Conservation (phyloP, 306 rosid genomes). For the Inga leiocalycina region DNA sequence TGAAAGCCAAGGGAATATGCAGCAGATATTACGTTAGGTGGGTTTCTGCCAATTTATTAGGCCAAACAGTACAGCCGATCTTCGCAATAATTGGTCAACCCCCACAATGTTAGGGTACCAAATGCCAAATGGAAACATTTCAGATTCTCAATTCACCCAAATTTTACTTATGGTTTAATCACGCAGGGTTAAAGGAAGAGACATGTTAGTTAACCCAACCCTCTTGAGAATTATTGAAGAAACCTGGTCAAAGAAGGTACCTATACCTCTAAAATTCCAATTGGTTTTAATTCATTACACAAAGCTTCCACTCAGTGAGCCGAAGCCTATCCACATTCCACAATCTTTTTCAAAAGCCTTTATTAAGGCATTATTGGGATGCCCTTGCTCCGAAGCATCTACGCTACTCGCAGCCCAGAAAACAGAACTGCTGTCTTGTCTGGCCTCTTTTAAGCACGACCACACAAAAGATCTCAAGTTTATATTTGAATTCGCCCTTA, state of each 20-base stretch:
- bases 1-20: conserved; percentile 36
- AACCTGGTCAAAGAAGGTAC: conserved; percentile 36
- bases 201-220: conserved; percentile 29
- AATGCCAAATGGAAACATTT: conserved; percentile 7
- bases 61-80: not conserved
- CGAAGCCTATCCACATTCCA: conserved; percentile 25
- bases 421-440: conserved; percentile 12
- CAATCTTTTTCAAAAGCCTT: conserved; percentile 5
- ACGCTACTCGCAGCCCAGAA: conserved; percentile 25
- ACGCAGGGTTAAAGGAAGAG: conserved; percentile 11
- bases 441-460: conserved; percentile 36
- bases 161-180: conserved; percentile 4
- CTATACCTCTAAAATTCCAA: conserved; percentile 27
- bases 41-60: conserved; percentile 25
- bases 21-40: conserved; percentile 32
- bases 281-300: conserved; percentile 20
- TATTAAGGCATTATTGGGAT: conserved; percentile 15
- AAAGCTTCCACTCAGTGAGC: conserved; percentile 7
- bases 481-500: conserved; percentile 14
- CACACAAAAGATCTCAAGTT: conserved; percentile 30
- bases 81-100: conserved; percentile 39
- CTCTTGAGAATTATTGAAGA: not conserved
- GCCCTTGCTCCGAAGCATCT: conserved; percentile 29
- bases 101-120: conserved; percentile 20
- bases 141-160: not conserved